Conservation (phyloP, 805 yeast genomes). For the Suhomyces sp. region DNA sequence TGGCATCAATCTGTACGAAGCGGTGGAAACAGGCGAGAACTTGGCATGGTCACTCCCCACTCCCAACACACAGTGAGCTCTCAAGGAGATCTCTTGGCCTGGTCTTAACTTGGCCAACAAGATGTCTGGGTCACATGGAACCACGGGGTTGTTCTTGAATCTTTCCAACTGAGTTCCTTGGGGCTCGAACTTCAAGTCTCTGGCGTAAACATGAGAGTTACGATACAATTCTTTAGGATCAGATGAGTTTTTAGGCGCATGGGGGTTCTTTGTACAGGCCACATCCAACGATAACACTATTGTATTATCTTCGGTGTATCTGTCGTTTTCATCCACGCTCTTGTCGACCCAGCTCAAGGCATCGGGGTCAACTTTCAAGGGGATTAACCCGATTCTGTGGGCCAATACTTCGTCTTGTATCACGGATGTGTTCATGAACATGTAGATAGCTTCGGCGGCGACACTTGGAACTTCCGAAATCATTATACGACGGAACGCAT, state of each 20-base stretch:
- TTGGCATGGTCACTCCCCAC: conserved; percentile 95
- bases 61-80: conserved; percentile 90
- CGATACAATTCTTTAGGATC: conserved; percentile 82
- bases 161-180: conserved; percentile 80
- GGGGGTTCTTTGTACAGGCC: conserved; percentile 79
- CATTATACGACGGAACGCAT: conserved; percentile 97
- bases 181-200: conserved; percentile 85
- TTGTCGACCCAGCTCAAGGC: conserved; percentile 77
- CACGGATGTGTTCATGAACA: conserved; percentile 92
- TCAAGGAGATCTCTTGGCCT: conserved; percentile 89
- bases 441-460: conserved; percentile 88
- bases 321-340: conserved; percentile 55
- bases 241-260: conserved; percentile 72
- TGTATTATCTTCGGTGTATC: conserved; percentile 85
- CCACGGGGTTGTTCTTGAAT: conserved; percentile 65
- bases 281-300: conserved; percentile 79
- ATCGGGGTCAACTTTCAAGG: conserved; percentile 90
- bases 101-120: conserved; percentile 91
- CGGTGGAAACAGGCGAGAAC: conserved; percentile 95
- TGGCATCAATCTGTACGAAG: conserved; percentile 91
- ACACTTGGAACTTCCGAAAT: conserved; percentile 94
- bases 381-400: conserved; percentile 90
- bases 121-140: conserved; percentile 83
- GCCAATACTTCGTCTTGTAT: conserved; percentile 97
- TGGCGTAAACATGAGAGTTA: conserved; percentile 85